Evolutionary conservation across 2,329 filamentous ascomycete species (phyloP).

Genomic region (Neophaeococcomyces mojaviensis): DNA sequence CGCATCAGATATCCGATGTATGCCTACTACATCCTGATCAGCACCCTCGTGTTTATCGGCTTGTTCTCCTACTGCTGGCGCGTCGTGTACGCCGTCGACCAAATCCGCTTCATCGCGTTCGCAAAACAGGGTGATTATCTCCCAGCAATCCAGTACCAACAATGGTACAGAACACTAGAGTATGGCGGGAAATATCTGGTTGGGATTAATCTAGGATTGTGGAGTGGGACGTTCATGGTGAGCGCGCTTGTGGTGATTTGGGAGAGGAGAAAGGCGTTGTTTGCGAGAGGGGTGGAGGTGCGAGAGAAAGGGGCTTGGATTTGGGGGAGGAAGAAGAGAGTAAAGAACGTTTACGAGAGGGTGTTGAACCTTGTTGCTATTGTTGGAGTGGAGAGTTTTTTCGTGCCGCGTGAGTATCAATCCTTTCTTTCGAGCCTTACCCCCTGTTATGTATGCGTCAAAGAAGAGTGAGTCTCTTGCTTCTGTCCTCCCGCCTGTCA

Average conservation of each 20-base stretch:
- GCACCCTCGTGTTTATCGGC: no score
- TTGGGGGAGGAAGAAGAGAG: neutral
- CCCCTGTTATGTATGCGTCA: no score
- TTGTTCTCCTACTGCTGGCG: no score
- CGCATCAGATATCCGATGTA: no score
- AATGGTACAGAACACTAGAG: neutral
- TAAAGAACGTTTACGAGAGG: constrained; percentile 1
- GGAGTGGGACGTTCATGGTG: neutral
- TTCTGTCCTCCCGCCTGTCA: no score
- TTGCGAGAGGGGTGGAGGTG: neutral
- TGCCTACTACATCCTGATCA: no score
- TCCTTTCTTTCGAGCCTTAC: no score
- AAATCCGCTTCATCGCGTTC: no score
- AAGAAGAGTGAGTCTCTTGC: neutral
- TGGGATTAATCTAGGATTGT: neutral
- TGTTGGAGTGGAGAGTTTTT: constrained; percentile 3
- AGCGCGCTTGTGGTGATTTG: neutral
- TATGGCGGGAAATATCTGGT: neutral
- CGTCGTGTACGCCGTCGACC: no score
- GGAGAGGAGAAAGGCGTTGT: neutral
- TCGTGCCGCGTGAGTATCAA: constrained; percentile 7
- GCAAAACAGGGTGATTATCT: neutral
- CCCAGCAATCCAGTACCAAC: neutral
- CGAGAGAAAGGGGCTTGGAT: neutral
- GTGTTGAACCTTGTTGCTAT: constrained; percentile 1